These are phyloP conservation scores for Dichomitus squalens DNA, from an alignment of 1,284 basidiomycete species.

Conservation along the genomic window DNA sequence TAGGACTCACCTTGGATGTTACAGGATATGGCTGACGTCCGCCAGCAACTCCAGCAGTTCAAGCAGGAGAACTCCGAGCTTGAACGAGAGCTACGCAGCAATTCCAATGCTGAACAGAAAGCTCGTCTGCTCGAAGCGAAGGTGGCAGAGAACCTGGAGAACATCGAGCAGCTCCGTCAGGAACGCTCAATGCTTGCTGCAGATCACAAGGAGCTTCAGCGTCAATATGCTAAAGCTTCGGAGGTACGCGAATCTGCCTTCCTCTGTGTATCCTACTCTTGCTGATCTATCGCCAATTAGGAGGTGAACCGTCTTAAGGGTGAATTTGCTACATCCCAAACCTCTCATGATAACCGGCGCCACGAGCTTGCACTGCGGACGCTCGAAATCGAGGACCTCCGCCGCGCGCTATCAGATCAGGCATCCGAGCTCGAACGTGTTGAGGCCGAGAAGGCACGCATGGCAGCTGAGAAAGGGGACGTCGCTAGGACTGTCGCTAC, in stretches of 20 bases:
- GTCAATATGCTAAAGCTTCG: conserved; percentile 60
- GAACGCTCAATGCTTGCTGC: conserved; percentile 67
- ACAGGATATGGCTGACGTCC: conserved; percentile 78
- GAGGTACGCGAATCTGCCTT: conserved; percentile 49
- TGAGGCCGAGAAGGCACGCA: conserved; percentile 59
- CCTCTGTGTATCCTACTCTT: background rate
- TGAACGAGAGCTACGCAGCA: conserved; percentile 68
- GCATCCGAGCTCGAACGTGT: conserved; percentile 63
- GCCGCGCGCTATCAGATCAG: conserved; percentile 60
- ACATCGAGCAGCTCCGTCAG: conserved; percentile 71
- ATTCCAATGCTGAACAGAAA: conserved; percentile 67
- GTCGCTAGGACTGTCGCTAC: conserved; percentile 61
- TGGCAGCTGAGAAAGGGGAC: conserved; percentile 63
- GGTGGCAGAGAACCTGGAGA: conserved; percentile 64
- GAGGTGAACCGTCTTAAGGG: conserved; percentile 62
- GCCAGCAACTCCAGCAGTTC: conserved; percentile 61
- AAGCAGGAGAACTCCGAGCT: conserved; percentile 72
- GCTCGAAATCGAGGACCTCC: conserved; percentile 74
- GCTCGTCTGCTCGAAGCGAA: conserved; percentile 64
- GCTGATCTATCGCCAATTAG: conserved; percentile 34
- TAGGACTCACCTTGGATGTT: background rate
- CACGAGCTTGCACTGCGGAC: conserved; percentile 72
- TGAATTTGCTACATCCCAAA: conserved; percentile 60
- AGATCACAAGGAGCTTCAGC: conserved; percentile 73
- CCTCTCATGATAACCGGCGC: conserved; percentile 69